Percentiles rank a stretch among this genome's conserved stretches.
These are phyloP conservation scores for Saitozyma sp. DNA, from an alignment of 768 basidiomycete species.

Conservation along the genomic window DNA sequence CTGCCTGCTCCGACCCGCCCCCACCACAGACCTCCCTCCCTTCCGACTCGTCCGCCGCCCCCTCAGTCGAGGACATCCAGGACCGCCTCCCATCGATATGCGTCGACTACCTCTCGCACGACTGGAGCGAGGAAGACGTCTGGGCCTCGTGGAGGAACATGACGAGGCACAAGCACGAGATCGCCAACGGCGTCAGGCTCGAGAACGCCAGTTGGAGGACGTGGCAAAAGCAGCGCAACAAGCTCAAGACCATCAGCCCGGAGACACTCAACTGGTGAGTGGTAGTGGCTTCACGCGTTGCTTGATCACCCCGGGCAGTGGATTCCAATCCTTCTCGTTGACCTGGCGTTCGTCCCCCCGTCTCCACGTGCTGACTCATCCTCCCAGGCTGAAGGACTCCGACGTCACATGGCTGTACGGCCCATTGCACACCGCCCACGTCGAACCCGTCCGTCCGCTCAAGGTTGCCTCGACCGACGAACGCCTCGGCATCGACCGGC, in stretches of 20 bases:
- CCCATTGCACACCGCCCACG: slow-evolving; percentile 82
- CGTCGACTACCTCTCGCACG: slow-evolving; percentile 97
- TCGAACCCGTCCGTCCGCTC: slow-evolving; percentile 73
- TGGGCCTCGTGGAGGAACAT: slow-evolving; percentile 98
- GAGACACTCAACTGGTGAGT: slow-evolving; percentile 97
- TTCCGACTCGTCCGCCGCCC: slow-evolving; percentile 49
- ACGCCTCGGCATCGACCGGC: slow-evolving; percentile 58
- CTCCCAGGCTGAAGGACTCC: slow-evolving; percentile 89
- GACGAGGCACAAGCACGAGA: slow-evolving; percentile 97
- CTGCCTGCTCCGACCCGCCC: background rate
- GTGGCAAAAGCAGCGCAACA: slow-evolving; percentile 99
- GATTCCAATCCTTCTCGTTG: too few species aligned
- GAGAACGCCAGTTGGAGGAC: slow-evolving; percentile 99
- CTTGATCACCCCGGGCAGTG: background rate
- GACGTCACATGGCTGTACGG: slow-evolving; percentile 99
- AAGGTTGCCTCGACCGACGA: slow-evolving; percentile 60
- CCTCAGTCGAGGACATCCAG: slow-evolving; percentile 61
- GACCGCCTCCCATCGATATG: slow-evolving; percentile 77
- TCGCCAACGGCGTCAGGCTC: slow-evolving; percentile 87
- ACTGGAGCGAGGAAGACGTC: slow-evolving; percentile 97
- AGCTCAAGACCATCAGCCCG: slow-evolving; percentile 88
- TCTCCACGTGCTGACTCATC: background rate
- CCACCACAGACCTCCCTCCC: slow-evolving; percentile 49
- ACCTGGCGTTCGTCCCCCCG: background rate
- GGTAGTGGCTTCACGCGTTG: background rate